Evolutionary conservation across 768 basidiomycete species (phyloP).

Genomic region (Tulasnella sp.): DNA sequence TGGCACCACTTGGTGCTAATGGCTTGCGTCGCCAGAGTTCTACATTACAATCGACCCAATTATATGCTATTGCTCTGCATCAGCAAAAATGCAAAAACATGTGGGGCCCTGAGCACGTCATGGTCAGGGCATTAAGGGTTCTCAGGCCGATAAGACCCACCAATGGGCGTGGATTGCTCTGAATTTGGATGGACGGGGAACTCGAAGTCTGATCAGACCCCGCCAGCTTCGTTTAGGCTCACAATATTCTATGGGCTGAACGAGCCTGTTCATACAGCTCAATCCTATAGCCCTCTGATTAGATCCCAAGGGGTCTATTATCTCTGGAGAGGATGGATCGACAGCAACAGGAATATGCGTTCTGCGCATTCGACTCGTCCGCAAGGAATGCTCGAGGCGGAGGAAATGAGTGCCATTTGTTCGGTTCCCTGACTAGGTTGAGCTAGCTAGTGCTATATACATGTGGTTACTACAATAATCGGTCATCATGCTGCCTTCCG

Average conservation of each 20-base stretch:
- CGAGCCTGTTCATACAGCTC: background rate
- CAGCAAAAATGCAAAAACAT: background rate
- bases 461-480: background rate
- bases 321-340: background rate
- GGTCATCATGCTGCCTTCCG: background rate
- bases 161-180: background rate
- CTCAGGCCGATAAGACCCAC: background rate
- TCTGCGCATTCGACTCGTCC: background rate
- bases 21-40: too few relatives aligned
- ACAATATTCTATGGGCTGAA: background rate
- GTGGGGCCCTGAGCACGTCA: background rate
- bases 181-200: background rate
- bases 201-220: background rate
- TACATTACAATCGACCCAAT: too few relatives aligned
- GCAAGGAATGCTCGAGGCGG: background rate
- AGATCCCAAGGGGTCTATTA: background rate
- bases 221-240: background rate
- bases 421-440: background rate
- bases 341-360: background rate
- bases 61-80: too few relatives aligned
- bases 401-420: background rate
- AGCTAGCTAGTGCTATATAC: background rate
- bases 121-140: background rate
- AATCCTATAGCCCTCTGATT: background rate
- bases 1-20: too few relatives aligned